Evolutionary conservation across 2,329 filamentous ascomycete genomes (phyloP), one percentile per base, ranked within the genome.

Genomic region (Fusarium beomiforme): DNA sequence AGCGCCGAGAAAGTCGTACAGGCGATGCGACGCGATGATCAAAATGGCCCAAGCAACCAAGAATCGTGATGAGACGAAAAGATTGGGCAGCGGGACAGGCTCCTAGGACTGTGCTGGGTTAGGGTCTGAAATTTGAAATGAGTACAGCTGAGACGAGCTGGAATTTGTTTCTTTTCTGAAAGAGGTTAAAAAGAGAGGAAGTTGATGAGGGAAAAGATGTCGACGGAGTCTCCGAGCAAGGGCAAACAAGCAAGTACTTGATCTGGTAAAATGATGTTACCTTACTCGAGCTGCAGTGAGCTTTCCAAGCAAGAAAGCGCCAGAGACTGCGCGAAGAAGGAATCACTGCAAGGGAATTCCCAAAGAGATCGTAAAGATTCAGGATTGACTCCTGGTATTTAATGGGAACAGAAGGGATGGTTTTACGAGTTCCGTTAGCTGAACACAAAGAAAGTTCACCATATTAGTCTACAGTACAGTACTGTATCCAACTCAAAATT

Each of bases 1-100:
- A 64, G 49, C 37, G 64, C 67, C 63, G 59, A 67, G 58, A 72
- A 65, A 72, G 21, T 49, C 44, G 64, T 47, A 56, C 33, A 63
- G 59, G 44, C 26, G 58, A 67, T 67, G 64, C 63, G 54, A 62
- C 56, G 47, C 55, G 65, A 66, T 66, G 69, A 70, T 70, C 49
- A 34, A 62, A 43, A 54, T 37, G 56, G 67, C 58, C 69, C 57
- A 65, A 70, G 65, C 50, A 57, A 55, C 42, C 46, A 54, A 43
- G 39, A 67, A 50, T 59, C 34, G 57, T 19, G 56, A 63, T 54
- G 50, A 33, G 44, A 41, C 23, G 46, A 67, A 59, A 59, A 55
- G 54, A 29, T 64, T 62, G 58, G 61, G 58, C 39, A 55, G 46
- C 58, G 58, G 46, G 53, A 50, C 33, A 21, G 29, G 44, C 44